A percentile compares a stretch with the other conserved stretches of the same genome.
phyloP scores from a whole-genome alignment of 225 moss, liverwort and hornwort genomes.

The Physcomitrium patens region DNA sequence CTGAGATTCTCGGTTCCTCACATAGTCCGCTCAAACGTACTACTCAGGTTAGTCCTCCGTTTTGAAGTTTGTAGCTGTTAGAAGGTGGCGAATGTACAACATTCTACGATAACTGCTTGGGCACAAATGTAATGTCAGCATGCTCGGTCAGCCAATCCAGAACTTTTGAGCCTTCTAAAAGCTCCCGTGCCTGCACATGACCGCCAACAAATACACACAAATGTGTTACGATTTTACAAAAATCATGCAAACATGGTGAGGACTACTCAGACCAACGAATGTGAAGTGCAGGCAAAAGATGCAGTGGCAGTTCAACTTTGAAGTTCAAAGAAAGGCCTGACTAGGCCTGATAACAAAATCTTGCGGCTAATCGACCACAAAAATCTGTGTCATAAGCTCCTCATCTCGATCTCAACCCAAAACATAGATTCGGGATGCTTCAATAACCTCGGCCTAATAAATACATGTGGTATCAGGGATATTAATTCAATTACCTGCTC shows the following conservation, averaged over 20 bases:
- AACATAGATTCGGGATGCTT: background rate
- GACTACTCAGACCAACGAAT: background rate
- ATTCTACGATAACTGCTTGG: constrained; percentile 45
- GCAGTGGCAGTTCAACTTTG: background rate
- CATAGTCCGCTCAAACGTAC: background rate
- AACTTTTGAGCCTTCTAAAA: constrained; percentile 89
- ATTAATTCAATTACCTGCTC: constrained; percentile 71
- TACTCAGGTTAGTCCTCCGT: background rate
- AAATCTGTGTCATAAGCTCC: background rate
- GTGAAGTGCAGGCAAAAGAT: background rate
- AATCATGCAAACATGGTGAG: background rate
- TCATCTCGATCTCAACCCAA: background rate
- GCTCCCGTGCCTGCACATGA: constrained; percentile 73
- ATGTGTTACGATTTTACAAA: background rate
- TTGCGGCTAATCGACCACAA: background rate
- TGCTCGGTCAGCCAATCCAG: constrained; percentile 83
- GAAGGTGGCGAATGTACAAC: background rate
- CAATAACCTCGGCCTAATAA: background rate
- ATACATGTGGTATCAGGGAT: background rate
- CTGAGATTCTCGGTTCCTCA: constrained; percentile 44
- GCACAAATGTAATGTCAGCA: constrained; percentile 67
- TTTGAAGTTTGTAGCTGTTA: constrained; percentile 32
- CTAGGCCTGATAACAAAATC: too few species aligned
- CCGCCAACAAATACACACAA: constrained; percentile 7
- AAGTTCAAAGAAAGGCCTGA: background rate